Base-by-base conservation (phyloP, 106 monocot species). In the Dendrobium chrysotoxum region DNA sequence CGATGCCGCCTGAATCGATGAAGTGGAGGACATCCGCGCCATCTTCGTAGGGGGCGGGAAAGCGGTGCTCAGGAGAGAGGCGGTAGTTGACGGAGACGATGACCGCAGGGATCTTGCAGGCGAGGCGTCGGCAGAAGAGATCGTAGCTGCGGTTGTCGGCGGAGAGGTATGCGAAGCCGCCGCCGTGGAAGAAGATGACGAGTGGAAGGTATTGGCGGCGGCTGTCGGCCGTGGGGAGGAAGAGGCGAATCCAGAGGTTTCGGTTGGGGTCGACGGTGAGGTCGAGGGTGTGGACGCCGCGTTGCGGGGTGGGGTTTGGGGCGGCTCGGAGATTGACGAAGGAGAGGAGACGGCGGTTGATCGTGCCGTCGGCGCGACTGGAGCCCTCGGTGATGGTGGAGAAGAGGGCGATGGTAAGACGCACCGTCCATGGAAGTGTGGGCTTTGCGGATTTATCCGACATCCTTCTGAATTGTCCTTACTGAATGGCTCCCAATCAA, bases 321-420 rank as follows among this genome's bases (percentile, higher is more conserved):
- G 82, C 21, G 76, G 50, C 12, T 21, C 17, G 53, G 53, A 66
- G 61, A 44, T 90, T 83, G 77, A 90, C 0, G 83, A 87, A 28
- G 53, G 76, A 77, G 68, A 87, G 55, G 41, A 90, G 82, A 42
- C 80, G 75, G 71, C 95, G 92, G 85, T 92, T 90, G 61, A 95
- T 17, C 61, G 90, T 90, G 85, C 95, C 95, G 76, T 95, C 77
- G 38, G 68, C 3, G 79, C 92, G 92, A 66, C 88, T 84, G 20
- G 80, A 21, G 82, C 41, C 38, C 82, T 90, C 88, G 42, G 79
- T 66, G 73, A 82, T 16, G 81, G 80, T 28, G 53, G 74, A 75
- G 31, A 81, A 5, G 67, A 53, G 7, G 74, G 75, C 9, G 47
- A 85, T 9, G 45, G 26, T 10, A n/a, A 91, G 77, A 16, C 88